A percentile compares a stretch with the other conserved stretches of the same genome.
Conservation (phyloP, 345 rosid genomes). For the Dipteronia sinensis region DNA sequence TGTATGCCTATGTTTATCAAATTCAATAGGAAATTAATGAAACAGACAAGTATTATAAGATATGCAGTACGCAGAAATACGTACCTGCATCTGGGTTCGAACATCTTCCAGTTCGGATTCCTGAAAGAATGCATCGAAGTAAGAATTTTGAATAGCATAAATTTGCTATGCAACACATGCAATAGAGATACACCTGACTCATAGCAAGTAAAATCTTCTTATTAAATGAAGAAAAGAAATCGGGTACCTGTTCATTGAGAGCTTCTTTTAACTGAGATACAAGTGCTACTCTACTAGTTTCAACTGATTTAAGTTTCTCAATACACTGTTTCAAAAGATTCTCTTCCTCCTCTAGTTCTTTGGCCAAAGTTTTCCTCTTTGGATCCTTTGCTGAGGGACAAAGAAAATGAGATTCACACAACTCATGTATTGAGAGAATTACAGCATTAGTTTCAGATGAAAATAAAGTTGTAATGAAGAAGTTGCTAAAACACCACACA, state of each 20-base stretch:
- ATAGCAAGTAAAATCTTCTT: conserved; percentile 7
- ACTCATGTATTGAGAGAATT: conserved; percentile 14
- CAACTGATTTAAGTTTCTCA: conserved; percentile 80
- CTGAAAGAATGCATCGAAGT: conserved; percentile 35
- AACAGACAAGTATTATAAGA: not conserved
- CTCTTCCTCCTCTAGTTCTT: conserved; percentile 79
- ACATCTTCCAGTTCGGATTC: conserved; percentile 87
- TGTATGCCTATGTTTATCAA: not conserved
- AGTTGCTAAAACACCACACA: not conserved
- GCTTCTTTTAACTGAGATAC: conserved; percentile 86
- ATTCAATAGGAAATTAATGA: not conserved
- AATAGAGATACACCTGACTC: not conserved
- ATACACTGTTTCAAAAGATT: conserved; percentile 66
- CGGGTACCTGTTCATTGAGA: conserved; percentile 67
- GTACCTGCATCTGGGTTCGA: conserved; percentile 84
- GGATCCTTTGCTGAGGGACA: conserved; percentile 58
- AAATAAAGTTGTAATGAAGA: not conserved
- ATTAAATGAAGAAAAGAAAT: not conserved
- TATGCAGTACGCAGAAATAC: not conserved
- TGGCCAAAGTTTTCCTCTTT: conserved; percentile 58
- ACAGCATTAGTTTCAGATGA: conserved; percentile 9
- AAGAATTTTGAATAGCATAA: conserved; percentile 4
- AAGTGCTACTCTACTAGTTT: conserved; percentile 70
- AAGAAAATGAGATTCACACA: conserved; percentile 17
- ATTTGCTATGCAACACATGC: not conserved